These are phyloP conservation scores for Fusarium illudens DNA, from an alignment of 2,329 filamentous ascomycete species.

Conservation along the genomic window DNA sequence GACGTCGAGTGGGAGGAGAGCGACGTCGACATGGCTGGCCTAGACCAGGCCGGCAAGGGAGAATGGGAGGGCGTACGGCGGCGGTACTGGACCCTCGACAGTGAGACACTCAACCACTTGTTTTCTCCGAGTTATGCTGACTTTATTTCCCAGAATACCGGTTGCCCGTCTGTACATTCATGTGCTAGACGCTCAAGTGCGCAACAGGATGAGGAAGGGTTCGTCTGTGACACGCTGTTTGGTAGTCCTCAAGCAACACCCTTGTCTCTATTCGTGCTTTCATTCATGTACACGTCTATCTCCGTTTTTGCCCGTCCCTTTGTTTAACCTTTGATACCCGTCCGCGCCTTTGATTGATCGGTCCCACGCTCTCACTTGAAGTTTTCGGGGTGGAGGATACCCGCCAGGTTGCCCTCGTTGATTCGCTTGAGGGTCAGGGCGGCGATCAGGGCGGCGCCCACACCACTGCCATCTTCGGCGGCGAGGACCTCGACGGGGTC, in stretches of 20 bases:
- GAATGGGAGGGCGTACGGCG: slow-evolving; percentile 91
- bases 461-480: slow-evolving; percentile 95
- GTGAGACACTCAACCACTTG: slow-evolving; percentile 51
- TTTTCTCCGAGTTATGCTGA: slow-evolving; percentile 20
- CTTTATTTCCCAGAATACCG: slow-evolving; percentile 65
- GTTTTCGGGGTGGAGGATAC: slow-evolving; percentile 72
- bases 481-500: slow-evolving; percentile 89
- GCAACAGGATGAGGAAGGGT: neutral
- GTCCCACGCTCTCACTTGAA: slow-evolving; percentile 50
- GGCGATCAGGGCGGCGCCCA: slow-evolving; percentile 95
- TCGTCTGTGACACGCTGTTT: slow-evolving; percentile 23
- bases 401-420: slow-evolving; percentile 68
- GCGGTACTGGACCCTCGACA: slow-evolving; percentile 88
- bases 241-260: slow-evolving; percentile 18
- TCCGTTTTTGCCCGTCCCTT: slow-evolving; percentile 33
- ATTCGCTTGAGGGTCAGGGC: slow-evolving; percentile 72
- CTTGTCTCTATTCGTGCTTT: slow-evolving; percentile 26
- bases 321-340: slow-evolving; percentile 26
- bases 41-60: slow-evolving; percentile 72
- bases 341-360: slow-evolving; percentile 16
- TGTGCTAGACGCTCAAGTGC: slow-evolving; percentile 60
- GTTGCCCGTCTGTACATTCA: slow-evolving; percentile 77
- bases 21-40: slow-evolving; percentile 70
- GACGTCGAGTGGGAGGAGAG: slow-evolving; percentile 88
- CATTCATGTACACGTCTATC: slow-evolving; percentile 34